A percentile compares a stretch with the other conserved stretches of the same genome.
Conservation (phyloP, 441 rosid species). For the Oxalis stricta region DNA sequence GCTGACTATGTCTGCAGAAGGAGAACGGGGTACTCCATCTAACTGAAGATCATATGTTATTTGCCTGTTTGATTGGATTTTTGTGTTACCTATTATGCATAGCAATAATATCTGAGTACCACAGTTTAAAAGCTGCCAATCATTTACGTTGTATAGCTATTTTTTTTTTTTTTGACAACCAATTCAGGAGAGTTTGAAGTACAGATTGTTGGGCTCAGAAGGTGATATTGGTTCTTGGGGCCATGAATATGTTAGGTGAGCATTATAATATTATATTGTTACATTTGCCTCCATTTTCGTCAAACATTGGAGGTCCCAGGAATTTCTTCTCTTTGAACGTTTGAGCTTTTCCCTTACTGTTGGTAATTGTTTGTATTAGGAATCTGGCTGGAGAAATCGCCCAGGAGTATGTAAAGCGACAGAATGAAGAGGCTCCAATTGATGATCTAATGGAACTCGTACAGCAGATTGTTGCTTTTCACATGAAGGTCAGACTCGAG, state of each 20-base stretch:
- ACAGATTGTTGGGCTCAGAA: slow-evolving; percentile 76
- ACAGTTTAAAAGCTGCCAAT: too few relatives aligned
- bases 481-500: slow-evolving; percentile 85
- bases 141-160: not conserved
- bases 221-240: slow-evolving; percentile 98
- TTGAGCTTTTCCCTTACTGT: not conserved
- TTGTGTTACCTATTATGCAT: too few relatives aligned
- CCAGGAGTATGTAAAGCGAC: slow-evolving; percentile 58
- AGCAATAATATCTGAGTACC: too few relatives aligned
- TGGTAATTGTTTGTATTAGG: slow-evolving; percentile 20
- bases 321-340: not conserved
- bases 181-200: slow-evolving; percentile 84
- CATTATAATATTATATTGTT: not conserved
- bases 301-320: not conserved
- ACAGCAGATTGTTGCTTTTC: slow-evolving; percentile 85
- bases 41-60: not conserved
- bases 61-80: too few relatives aligned
- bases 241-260: slow-evolving; percentile 89
- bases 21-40: slow-evolving; percentile 53
- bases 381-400: slow-evolving; percentile 88
- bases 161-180: slow-evolving; percentile 8
- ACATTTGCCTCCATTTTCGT: not conserved
- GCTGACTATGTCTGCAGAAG: slow-evolving; percentile 94
- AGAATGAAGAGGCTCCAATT: slow-evolving; percentile 57
- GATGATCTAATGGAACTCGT: slow-evolving; percentile 83